Evolutionary conservation across 495 filamentous ascomycete species (phyloP).

Genomic region (Penicillium silybi): DNA sequence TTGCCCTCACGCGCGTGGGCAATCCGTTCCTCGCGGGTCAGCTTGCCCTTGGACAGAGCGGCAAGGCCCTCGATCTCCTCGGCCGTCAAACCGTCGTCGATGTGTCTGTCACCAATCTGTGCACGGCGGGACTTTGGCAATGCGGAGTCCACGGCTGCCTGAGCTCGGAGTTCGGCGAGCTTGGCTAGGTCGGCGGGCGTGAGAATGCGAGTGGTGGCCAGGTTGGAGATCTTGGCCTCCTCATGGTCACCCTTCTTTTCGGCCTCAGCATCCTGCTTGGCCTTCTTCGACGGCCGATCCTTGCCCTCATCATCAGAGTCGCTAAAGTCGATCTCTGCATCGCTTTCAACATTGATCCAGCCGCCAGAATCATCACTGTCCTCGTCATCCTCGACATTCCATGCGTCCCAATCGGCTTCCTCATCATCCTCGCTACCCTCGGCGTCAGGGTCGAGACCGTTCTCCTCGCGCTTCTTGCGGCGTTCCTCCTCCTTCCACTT

Average conservation of each 20-base stretch:
- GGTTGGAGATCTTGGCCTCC: conserved; percentile 51
- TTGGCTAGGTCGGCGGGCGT: conserved; percentile 91
- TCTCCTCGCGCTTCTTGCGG: conserved; percentile 63
- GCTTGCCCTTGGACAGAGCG: conserved; percentile 65
- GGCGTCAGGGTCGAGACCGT: conserved; percentile 54
- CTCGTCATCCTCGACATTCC: conserved; percentile 76
- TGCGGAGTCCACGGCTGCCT: conserved; percentile 64
- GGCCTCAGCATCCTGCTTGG: conserved; percentile 28
- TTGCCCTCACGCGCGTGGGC: conserved; percentile 74
- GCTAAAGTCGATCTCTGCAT: conserved; percentile 72
- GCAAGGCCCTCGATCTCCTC: conserved; percentile 75
- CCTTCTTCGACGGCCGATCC: conserved; percentile 60
- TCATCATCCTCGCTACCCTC: conserved; percentile 57
- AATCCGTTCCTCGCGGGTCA: conserved; percentile 76
- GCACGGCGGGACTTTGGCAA: conserved; percentile 45
- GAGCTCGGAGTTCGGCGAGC: conserved; percentile 75
- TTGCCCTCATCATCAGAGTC: conserved; percentile 67
- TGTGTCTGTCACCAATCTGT: conserved; percentile 50
- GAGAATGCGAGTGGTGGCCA: conserved; percentile 83
- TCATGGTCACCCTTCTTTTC: conserved; percentile 21
- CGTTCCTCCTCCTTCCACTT: conserved; percentile 91
- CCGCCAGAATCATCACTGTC: conserved; percentile 76
- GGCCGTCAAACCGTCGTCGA: conserved; percentile 80
- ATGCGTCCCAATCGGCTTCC: conserved; percentile 69
- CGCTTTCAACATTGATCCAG: conserved; percentile 88